Evolutionary conservation across 1,284 basidiomycete genomes (phyloP), one percentile per base, ranked within the genome.

Genomic region (Volvariella surrecta): DNA sequence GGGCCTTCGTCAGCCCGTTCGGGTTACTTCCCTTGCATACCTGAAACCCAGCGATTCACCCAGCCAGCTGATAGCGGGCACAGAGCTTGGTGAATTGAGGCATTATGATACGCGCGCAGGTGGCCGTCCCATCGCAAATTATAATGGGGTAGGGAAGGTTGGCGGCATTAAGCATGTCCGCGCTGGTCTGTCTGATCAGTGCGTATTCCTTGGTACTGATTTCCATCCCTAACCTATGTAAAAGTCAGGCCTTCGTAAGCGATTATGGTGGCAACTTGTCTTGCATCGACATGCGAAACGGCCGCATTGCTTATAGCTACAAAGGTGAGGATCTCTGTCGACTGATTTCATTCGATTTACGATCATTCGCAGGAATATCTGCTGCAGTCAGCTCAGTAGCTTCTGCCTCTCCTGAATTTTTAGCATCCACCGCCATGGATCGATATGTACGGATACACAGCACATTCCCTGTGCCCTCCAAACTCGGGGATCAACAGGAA

Each of bases 41-140:
- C 55, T 87, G 1, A 50, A 64, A 22, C 56, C 61, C 3, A 67
- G 71, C 1, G 50, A 63, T n/a, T 55, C 62, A 10, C 47, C 64
- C n/a, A 66, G 70, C 13, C 73, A 82, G 43, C 58, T 94, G 13
- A 64, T 84, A 6, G 76, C 79, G 10, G 91, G 91, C 0, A 92
- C 89, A 0, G 77, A 81, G 47, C 65, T 80, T 31, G 91, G 91
- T 7, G 75, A 83, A 50, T 66, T 94, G 2, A 73, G 87, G 43
- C 70, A 79, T 40, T 94, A 93, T 57, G 91, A 94, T 56, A 88
- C 81, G 2, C 77, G 89, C 38, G 67, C 75, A 15, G 82, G 79
- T 21, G 74, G 79, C 18, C 74, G 79, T 45, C 88, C 89, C 15
- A 73, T 83, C 4, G 70, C 77, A 16, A 75, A 84, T 50, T 87